Evolutionary conservation across 202 grass and related monocot species (phyloP), one percentile per base, ranked within the genome.

Genomic region (Carex arenaria): DNA sequence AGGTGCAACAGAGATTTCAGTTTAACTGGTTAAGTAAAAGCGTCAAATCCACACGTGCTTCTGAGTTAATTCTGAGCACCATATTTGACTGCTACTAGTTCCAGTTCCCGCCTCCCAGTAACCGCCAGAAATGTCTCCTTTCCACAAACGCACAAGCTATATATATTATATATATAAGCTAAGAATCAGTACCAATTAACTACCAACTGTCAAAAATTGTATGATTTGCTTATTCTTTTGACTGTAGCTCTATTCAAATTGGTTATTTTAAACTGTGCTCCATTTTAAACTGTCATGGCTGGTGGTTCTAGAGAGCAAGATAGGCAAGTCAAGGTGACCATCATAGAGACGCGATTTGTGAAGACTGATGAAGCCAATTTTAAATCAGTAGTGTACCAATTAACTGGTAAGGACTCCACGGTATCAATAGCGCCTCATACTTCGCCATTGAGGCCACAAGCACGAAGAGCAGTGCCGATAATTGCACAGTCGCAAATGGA

Each of bases 311-410:
- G 23, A 45, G 36, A 45, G 72, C 51, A 23, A 22, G 22, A 49
- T 12, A 34, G 43, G 32, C 57, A 73, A 40, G 84, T 91, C 17
- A 97, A 92, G 84, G 87, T 97, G 40, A 97, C 87, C 47, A 78
- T 91, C 82, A 93, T 97, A 88, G 94, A 89, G 89, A 97, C 89
- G 49, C 85, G 68, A 83, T 91, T 85, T 73, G 81, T 97, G 72
- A 84, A 85, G 67, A 87, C 91, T 84, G 89, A 97, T 72, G 89
- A 80, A 13, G 83, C 87, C 20, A 86, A 87, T 88, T 97, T 97
- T 86, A 97, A 93, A 82, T 62, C 87, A 47, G 87, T 93, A 65
- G 94, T 97, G 79, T 87, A 93, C 86, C 80, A 81, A 36, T 90
- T 97, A 47, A 97, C 94, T 15, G 91, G 94, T 26, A 91, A 87